A percentile compares a stretch with the other conserved stretches of the same genome.
Evolutionary conservation across 2,329 filamentous ascomycete genomes (phyloP).

Genomic region (Paraconiothyrium brasiliense): DNA sequence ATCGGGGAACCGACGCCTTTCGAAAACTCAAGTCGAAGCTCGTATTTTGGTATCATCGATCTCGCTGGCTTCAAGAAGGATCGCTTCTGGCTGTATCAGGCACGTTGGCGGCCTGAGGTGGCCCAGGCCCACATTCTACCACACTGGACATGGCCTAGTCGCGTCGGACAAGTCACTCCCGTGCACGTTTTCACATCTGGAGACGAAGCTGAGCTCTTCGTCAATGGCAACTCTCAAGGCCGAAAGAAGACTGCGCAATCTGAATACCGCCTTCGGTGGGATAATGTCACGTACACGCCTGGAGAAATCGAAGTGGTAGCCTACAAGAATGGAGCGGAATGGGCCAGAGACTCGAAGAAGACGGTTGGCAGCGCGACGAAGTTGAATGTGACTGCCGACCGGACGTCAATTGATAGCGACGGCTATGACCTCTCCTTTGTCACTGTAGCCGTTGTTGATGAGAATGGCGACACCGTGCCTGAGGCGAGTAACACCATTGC

Average conservation of each 20-base stretch:
- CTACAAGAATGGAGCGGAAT: slow-evolving; percentile 59
- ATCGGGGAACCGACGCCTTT: slow-evolving; percentile 63
- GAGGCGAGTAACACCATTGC: slow-evolving; percentile 54
- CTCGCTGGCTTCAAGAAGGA: slow-evolving; percentile 67
- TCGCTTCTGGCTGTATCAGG: slow-evolving; percentile 64
- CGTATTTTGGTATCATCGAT: slow-evolving; percentile 67
- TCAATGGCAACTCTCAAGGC: slow-evolving; percentile 61
- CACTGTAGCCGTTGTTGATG: slow-evolving; percentile 57
- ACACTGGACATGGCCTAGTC: slow-evolving; percentile 65
- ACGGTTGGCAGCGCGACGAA: slow-evolving; percentile 55
- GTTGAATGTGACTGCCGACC: slow-evolving; percentile 55
- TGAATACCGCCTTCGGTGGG: slow-evolving; percentile 64
- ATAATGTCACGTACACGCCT: slow-evolving; percentile 59
- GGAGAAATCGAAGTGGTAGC: slow-evolving; percentile 60
- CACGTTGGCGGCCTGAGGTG: slow-evolving; percentile 61
- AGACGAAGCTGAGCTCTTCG: slow-evolving; percentile 65
- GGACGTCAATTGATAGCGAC: slow-evolving; percentile 50
- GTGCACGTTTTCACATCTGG: slow-evolving; percentile 64
- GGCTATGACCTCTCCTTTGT: slow-evolving; percentile 60
- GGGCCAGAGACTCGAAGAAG: slow-evolving; percentile 55
- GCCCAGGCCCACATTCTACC: slow-evolving; percentile 63
- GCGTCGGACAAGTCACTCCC: slow-evolving; percentile 59
- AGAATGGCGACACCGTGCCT: slow-evolving; percentile 55
- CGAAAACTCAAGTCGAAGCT: slow-evolving; percentile 56
- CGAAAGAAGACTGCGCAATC: slow-evolving; percentile 45